These are phyloP conservation scores for Talaromyces liani DNA, from an alignment of 495 filamentous ascomycete genomes.

Conservation along the genomic window DNA sequence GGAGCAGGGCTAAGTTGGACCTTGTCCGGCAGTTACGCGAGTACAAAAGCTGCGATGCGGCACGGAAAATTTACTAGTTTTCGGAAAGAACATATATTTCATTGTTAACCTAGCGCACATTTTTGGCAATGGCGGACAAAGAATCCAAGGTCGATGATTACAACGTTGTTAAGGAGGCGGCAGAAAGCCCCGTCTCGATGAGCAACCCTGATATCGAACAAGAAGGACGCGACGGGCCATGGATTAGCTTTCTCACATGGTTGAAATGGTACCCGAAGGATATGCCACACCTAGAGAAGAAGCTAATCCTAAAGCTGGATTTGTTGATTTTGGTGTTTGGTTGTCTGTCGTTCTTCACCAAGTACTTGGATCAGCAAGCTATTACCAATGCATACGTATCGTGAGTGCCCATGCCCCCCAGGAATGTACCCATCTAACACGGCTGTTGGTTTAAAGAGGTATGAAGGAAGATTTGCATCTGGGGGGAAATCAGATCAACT, in stretches of 20 bases:
- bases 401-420: conserved; percentile 11
- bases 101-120: neutral
- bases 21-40: neutral
- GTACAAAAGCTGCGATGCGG: neutral
- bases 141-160: neutral
- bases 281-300: conserved; percentile 20
- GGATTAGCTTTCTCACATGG: conserved; percentile 21
- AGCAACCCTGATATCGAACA: neutral
- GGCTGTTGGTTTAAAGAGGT: neutral
- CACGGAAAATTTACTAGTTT: neutral
- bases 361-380: conserved; percentile 26
- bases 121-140: neutral
- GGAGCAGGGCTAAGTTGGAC: neutral
- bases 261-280: conserved; percentile 22
- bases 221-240: conserved; percentile 8
- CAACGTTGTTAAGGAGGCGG: neutral
- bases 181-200: neutral
- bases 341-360: conserved; percentile 26
- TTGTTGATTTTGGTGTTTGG: conserved; percentile 13
- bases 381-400: conserved; percentile 29
- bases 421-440: neutral
- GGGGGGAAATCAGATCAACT: conserved; percentile 17
- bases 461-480: conserved; percentile 17
- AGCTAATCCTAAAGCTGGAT: conserved; percentile 16
- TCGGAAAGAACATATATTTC: neutral